Conservation (phyloP, 768 basidiomycete species). For the Naganishia vishniacii region DNA sequence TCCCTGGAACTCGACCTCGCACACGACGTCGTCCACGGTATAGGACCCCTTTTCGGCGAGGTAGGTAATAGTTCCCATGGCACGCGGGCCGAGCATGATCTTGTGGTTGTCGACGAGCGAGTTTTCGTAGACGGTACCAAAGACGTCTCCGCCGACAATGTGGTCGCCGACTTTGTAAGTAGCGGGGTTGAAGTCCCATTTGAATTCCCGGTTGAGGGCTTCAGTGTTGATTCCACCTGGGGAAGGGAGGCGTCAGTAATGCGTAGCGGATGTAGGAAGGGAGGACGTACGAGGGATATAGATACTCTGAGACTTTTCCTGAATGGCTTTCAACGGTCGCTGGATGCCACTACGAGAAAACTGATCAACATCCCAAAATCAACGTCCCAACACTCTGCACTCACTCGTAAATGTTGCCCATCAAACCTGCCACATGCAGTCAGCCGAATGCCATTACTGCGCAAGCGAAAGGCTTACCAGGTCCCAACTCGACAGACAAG, state of each 20-base stretch:
- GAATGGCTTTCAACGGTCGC: conserved; percentile 80
- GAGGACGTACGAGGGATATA: conserved; percentile 68
- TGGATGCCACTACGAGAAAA: conserved; percentile 68
- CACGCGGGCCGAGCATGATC: conserved; percentile 89
- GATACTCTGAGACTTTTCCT: conserved; percentile 96
- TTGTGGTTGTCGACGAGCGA: conserved; percentile 94
- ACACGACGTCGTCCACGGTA: conserved; percentile 80
- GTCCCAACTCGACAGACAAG: conserved; percentile 92
- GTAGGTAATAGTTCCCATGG: conserved; percentile 87
- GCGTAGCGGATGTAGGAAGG: background rate
- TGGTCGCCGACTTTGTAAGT: conserved; percentile 81
- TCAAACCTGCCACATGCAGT: conserved; percentile 59
- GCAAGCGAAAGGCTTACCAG: conserved; percentile 41
- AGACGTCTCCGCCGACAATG: conserved; percentile 93
- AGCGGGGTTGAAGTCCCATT: conserved; percentile 92
- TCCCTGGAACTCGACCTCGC: conserved; percentile 97
- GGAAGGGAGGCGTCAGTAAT: conserved; percentile 7
- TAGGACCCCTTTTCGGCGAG: conserved; percentile 94
- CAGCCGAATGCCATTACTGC: conserved; percentile 26
- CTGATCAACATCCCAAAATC: too few species aligned
- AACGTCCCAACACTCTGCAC: too few species aligned
- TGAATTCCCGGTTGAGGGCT: conserved; percentile 74
- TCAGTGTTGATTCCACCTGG: conserved; percentile 91
- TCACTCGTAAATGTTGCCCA: conserved; percentile 94
- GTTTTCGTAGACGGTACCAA: conserved; percentile 92